phyloP scores from a whole-genome alignment of 75 land plant species.

The Pseudotsuga menziesii region DNA sequence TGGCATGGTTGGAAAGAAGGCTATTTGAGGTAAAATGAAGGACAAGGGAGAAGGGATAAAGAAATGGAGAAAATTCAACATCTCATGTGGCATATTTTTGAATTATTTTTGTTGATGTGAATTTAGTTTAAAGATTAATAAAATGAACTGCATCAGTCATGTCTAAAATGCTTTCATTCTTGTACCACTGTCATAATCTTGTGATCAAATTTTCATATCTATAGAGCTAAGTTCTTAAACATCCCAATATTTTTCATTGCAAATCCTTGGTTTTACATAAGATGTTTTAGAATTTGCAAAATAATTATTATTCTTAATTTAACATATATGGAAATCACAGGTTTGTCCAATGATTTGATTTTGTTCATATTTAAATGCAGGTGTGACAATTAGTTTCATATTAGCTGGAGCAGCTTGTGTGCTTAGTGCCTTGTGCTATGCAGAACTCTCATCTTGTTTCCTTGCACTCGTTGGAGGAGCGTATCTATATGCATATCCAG shows the following conservation, averaged over 20 bases:
- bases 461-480: conserved; percentile 98
- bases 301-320: neutral
- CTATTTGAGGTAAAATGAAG: too few species aligned
- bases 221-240: neutral
- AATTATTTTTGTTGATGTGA: neutral
- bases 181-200: neutral
- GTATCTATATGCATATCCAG: conserved; percentile 68
- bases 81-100: neutral
- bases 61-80: neutral
- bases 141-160: neutral
- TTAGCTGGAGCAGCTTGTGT: conserved; percentile 84
- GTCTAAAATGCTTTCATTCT: neutral
- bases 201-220: neutral
- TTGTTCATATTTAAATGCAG: conserved; percentile 30
- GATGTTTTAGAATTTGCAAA: neutral
- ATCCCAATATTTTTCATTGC: neutral
- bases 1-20: too few species aligned
- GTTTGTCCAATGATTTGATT: conserved; percentile 4
- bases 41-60: too few species aligned
- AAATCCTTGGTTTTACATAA: neutral
- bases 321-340: neutral
- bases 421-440: conserved; percentile 91
- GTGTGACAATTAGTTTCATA: conserved; percentile 81
- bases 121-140: neutral
- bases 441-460: conserved; percentile 85